Evolutionary conservation across 768 basidiomycete genomes (phyloP).

Genomic region (Clitopilus passeckerianus): DNA sequence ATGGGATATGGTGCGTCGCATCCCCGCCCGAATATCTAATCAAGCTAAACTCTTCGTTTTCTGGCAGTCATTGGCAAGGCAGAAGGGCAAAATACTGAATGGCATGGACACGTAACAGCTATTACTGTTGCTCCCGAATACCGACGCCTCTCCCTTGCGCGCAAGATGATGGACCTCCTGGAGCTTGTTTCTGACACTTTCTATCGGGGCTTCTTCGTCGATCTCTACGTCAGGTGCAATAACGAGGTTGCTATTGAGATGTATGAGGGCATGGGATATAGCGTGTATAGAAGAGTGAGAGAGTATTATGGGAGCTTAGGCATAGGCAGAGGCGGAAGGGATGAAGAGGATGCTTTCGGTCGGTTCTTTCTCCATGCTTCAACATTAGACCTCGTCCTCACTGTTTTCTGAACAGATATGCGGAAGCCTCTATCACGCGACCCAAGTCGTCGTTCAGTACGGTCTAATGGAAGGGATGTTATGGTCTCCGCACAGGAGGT

Average conservation of each 20-base stretch:
- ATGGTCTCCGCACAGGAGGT: background rate
- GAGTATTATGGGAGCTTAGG: conserved; percentile 87
- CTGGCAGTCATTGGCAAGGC: conserved; percentile 86
- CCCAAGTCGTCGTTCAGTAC: conserved; percentile 10
- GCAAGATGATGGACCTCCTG: conserved; percentile 81
- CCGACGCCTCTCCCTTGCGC: conserved; percentile 82
- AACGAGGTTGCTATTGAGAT: conserved; percentile 82
- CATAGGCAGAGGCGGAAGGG: conserved; percentile 67
- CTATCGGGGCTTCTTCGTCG: conserved; percentile 88
- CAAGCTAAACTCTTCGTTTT: background rate
- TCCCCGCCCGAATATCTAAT: conserved; percentile 1
- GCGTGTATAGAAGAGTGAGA: conserved; percentile 84
- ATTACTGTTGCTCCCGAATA: conserved; percentile 93
- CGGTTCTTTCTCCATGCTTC: conserved; percentile 23
- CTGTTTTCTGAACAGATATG: conserved; percentile 42
- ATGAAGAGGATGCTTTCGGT: conserved; percentile 93
- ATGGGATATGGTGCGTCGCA: conserved; percentile 85
- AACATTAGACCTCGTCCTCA: conserved; percentile 1
- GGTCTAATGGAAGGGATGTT: background rate
- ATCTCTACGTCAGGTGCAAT: conserved; percentile 90
- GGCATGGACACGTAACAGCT: conserved; percentile 95
- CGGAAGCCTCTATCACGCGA: conserved; percentile 71
- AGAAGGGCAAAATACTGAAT: conserved; percentile 69
- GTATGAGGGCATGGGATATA: conserved; percentile 93
- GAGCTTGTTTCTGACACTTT: conserved; percentile 81